Percentiles rank a stretch among this genome's conserved stretches.
These are phyloP conservation scores for Theobroma cacao DNA, from an alignment of 345 rosid species.

Conservation along the genomic window DNA sequence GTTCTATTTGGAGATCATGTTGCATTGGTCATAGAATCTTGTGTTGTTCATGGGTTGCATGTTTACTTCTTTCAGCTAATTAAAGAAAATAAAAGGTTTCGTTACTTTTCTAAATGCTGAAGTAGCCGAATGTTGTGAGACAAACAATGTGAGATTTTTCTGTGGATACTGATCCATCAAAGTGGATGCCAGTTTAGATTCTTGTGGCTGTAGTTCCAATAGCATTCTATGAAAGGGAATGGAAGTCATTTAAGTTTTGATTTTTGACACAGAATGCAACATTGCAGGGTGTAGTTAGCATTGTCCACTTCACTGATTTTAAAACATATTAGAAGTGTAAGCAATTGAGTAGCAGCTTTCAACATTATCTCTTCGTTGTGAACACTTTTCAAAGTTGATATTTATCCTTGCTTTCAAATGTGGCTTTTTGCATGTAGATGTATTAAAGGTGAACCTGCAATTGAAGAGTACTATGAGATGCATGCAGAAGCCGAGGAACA, in stretches of 20 bases:
- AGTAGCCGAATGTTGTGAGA: neutral
- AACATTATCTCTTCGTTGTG: neutral
- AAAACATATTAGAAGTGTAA: neutral
- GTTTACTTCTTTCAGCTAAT: neutral
- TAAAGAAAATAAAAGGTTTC: neutral
- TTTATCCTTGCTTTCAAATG: slow-evolving; percentile 3
- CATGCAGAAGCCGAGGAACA: slow-evolving; percentile 52
- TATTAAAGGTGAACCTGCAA: slow-evolving; percentile 87
- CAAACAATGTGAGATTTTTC: neutral
- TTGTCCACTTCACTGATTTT: neutral
- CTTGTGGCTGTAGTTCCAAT: neutral
- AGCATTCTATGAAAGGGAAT: neutral
- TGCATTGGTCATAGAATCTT: slow-evolving; percentile 1
- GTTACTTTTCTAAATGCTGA: neutral
- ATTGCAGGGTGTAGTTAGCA: neutral
- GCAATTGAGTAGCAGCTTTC: neutral
- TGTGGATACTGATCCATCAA: neutral
- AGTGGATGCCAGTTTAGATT: neutral
- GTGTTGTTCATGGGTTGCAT: neutral
- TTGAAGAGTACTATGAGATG: slow-evolving; percentile 87
- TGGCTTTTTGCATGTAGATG: slow-evolving; percentile 51
- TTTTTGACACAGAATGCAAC: neutral
- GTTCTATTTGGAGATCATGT: neutral
- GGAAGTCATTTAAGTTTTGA: neutral
- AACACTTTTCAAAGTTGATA: slow-evolving; percentile 2